These are phyloP conservation scores for Metarhizium guizhouense DNA, from an alignment of 2,329 filamentous ascomycete species.

Conservation along the genomic window DNA sequence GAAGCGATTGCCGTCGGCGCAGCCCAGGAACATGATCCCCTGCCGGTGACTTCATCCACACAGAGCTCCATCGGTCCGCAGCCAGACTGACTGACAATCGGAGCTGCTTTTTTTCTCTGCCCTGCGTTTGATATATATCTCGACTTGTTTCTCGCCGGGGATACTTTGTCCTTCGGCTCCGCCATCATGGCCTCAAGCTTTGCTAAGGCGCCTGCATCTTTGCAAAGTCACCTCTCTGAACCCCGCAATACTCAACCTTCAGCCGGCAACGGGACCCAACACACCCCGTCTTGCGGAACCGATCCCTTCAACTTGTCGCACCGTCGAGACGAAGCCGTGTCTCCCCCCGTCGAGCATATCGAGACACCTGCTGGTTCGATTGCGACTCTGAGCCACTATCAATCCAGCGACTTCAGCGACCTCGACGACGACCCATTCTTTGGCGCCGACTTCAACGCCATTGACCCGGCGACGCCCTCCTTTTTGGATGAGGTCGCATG, in stretches of 20 bases:
- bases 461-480: conserved; percentile 31
- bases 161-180: not conserved
- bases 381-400: conserved; percentile 37
- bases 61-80: conserved; percentile 2
- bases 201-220: conserved; percentile 30
- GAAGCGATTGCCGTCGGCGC: conserved; percentile 5
- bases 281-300: conserved; percentile 21
- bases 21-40: conserved; percentile 21
- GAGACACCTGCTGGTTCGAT: conserved; percentile 43
- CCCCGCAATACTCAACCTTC: conserved; percentile 22
- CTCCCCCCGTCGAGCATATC: conserved; percentile 19
- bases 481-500: conserved; percentile 32
- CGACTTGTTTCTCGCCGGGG: conserved; percentile 4
- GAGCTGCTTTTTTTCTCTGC: conserved; percentile 1
- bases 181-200: conserved; percentile 36
- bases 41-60: conserved; percentile 19
- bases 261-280: conserved; percentile 12
- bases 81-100: conserved; percentile 2
- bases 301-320: conserved; percentile 35
- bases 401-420: conserved; percentile 40
- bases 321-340: conserved; percentile 20
- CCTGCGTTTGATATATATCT: conserved; percentile 24
- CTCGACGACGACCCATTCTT: conserved; percentile 42
- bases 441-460: conserved; percentile 36
- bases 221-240: conserved; percentile 27